Percentiles rank a stretch among this genome's conserved stretches.
Conservation (phyloP, 2,329 filamentous ascomycete genomes). For the Aspergillus uvarum region DNA sequence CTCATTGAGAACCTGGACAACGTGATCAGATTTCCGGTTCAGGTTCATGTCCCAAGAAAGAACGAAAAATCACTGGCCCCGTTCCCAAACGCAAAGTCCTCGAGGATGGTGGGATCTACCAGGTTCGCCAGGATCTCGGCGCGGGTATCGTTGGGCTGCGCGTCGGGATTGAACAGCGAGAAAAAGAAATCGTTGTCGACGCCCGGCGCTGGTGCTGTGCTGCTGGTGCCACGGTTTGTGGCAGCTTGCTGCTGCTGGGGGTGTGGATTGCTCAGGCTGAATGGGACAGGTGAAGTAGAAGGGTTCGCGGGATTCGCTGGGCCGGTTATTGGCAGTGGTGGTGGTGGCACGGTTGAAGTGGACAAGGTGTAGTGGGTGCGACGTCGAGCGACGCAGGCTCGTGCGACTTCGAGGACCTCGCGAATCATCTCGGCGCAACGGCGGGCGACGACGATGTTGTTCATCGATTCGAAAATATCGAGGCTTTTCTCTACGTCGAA, state of each 20-base stretch:
- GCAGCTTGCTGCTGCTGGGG: neutral
- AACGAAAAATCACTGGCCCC: conserved; percentile 20
- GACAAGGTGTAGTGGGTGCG: neutral
- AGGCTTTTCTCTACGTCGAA: conserved; percentile 31
- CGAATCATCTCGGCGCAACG: conserved; percentile 32
- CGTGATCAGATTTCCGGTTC: too few relatives aligned
- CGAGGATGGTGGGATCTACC: conserved; percentile 24
- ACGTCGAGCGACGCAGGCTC: conserved; percentile 17
- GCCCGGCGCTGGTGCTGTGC: neutral
- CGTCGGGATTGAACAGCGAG: conserved; percentile 20
- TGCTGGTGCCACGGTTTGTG: neutral
- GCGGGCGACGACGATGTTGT: conserved; percentile 31
- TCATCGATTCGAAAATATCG: conserved; percentile 33
- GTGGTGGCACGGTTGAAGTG: neutral
- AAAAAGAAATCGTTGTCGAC: conserved; percentile 19
- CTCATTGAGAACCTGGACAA: too few relatives aligned
- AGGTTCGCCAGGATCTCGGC: conserved; percentile 26
- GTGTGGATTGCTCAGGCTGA: neutral
- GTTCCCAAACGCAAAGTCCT: conserved; percentile 27
- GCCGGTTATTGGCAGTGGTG: neutral
- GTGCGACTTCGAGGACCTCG: conserved; percentile 30
- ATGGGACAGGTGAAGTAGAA: neutral
- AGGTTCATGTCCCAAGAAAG: conserved; percentile 6
- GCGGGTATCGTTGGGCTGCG: conserved; percentile 16
- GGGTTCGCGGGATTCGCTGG: neutral